Evolutionary conservation across 2,329 filamentous ascomycete genomes (phyloP), one percentile per base, ranked within the genome.

Genomic region (Fulvia fulva): DNA sequence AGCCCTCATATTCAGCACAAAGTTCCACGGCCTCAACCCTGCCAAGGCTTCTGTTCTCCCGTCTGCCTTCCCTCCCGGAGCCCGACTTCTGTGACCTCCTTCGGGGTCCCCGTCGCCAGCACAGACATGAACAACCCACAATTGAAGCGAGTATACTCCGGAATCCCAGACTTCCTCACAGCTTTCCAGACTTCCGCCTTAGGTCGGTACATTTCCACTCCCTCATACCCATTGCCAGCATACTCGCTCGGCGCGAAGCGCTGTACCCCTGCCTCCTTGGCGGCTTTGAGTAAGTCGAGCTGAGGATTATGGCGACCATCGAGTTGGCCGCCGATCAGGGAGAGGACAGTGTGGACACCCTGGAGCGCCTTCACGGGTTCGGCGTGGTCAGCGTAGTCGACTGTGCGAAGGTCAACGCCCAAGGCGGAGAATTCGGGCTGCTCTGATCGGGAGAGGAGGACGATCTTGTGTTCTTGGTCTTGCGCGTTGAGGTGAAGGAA

Each of bases 201-300:
- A 12, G 55, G 51, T 6, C 45, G 53, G 51, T 67, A 71, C 21
- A 67, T 32, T 34, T 70, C 67, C 14, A 70, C 56, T 19, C 61
- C 63, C n/a, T 66, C 64, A 49, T 68, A 65, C 5, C 56, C 57
- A 1, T 30, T 37, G 4, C 62, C 57, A 2, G 68, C 78, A 61
- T 78, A 87, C 62, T 88, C 85, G 46, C 80, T 82, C 1, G 84
- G 83, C 0, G 85, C 77, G 65, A 83, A 87, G 6, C 83, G 78
- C 63, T 80, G 80, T 7, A 87, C 84, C 0, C 83, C 82, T 0
- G 83, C 83, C 6, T 80, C 79, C 37, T 82, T 73, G 21, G 83
- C 80, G 0, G 83, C 85, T 23, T 84, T 78, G 51, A 87, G 75
- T 43, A 87, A 71, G 8, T 72, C 72, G 34, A 75, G 73, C 65